Base-by-base conservation (phyloP, 2,329 filamentous ascomycete species). In the Rosellinia necatrix region DNA sequence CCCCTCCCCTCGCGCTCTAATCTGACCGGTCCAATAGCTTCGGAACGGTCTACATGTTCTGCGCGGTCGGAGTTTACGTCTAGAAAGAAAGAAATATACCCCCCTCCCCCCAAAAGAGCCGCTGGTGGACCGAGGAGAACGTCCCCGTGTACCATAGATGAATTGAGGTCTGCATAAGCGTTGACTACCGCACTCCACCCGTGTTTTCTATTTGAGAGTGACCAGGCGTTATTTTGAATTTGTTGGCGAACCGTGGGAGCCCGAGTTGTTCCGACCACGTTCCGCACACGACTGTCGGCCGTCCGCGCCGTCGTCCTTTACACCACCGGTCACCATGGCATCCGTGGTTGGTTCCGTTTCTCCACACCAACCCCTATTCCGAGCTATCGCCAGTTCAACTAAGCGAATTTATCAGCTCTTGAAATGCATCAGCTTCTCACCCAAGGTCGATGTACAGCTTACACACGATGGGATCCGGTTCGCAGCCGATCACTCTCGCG, bases 1-100 rank as follows among this genome's bases (percentile, higher is more conserved):
- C 56, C 29, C 40, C 10, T 22, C 38, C 12, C 19, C 21, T 21
- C 44, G 10, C 8, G 4, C 12, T 41, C 60, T 56, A 51, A 59
- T 27, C 66, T 67, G 59, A 66, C 53, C 4, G 21, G 7, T 9
- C 24, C n/a, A 22, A 10, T 70, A 97, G 93, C 47, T 90, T 96
- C 74, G 94, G 94, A 67, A 88, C 93, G 47, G 92, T 99, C 41
- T 97, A 94, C 78, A 96, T 97, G 89, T 97, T 99, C 77, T 99
- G 94, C 77, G 94, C 92, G 58, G 94, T 94, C 72, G 94, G 94
- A 73, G 94, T 99, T 71, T 97, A 99, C 86, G 91, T 99, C 74
- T 99, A 85, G 76, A 46, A 42, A 61, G 37, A 52, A 58, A 58
- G 54, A 57, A 66, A 80, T 73, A 84, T 77, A 79, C 76, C 77